Evolutionary conservation across 1,139 yeast genomes (phyloP), one percentile per base, ranked within the genome.

Genomic region (Hyphopichia burtonii): DNA sequence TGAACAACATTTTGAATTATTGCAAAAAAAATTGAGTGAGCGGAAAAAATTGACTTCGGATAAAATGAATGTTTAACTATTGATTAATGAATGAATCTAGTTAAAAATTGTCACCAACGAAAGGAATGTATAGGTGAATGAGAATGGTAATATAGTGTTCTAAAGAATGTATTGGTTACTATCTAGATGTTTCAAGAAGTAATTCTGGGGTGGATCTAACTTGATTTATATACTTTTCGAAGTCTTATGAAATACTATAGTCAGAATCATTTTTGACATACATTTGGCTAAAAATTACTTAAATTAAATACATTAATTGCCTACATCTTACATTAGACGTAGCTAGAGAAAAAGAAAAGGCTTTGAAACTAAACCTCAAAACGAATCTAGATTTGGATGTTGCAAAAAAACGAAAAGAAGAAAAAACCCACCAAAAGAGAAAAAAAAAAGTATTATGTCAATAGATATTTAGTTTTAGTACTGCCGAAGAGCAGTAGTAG

Each of bases 1-100:
- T 37, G 43, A 60, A 55, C 45, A 61, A 53, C 63, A 56, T 59
- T 36, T 36, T 27, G 4, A 44, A 41, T 36, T 44, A 31, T 19
- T 28, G 39, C 34, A 16, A 31, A 31, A 31, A 31, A 16, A 41
- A 39, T n/a, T n/a, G n/a, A n/a, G n/a, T n/a, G n/a, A n/a, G n/a
- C n/a, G n/a, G n/a, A n/a, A n/a, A n/a, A n/a, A n/a, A n/a, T n/a
- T n/a, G 23, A 22, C 9, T 22, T 22, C 23, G 23, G 23, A 22
- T 15, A 20, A 17, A 25, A 35, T 8, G 34, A 18, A 18, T 17
- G 34, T n/a, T n/a, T n/a, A 32, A 23, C 31, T 27, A 36, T 12
- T 9, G 28, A 27, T 10, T 25, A 25, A 25, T 9, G 31, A 36
- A 28, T 28, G 31, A 36, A 27, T 28, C 12, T 36, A 35, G 37